Evolutionary conservation across 768 basidiomycete species (phyloP).

Genomic region (Cytidiella melzeri): DNA sequence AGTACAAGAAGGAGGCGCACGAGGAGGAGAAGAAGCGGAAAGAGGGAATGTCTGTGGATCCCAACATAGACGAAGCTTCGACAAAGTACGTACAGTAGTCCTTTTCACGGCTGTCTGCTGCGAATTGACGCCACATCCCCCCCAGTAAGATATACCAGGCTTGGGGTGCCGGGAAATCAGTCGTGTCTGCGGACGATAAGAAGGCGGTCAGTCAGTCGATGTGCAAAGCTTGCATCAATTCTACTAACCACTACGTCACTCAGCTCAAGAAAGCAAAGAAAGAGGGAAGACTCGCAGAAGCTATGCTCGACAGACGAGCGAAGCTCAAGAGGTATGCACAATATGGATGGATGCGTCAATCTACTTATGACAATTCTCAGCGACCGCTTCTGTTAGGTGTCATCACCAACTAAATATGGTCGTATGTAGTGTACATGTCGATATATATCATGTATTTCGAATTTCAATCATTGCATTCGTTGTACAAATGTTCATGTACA

Average conservation of each 20-base stretch:
- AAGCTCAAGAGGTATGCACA: constrained; percentile 71
- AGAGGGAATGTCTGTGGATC: constrained; percentile 28
- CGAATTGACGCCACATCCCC: constrained; percentile 2
- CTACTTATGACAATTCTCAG: background rate
- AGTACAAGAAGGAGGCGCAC: constrained; percentile 81
- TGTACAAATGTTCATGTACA: no score
- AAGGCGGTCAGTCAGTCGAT: constrained; percentile 47
- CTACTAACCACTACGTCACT: background rate
- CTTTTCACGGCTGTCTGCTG: constrained; percentile 1
- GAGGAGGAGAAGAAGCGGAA: constrained; percentile 48
- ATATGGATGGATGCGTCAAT: background rate
- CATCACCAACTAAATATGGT: no score
- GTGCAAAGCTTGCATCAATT: background rate
- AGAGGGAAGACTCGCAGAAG: constrained; percentile 77
- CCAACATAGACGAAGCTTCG: constrained; percentile 59
- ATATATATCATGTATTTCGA: no score
- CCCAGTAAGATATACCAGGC: constrained; percentile 67
- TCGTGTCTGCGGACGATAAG: constrained; percentile 67
- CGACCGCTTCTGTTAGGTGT: constrained; percentile 12
- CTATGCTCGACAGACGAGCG: constrained; percentile 69
- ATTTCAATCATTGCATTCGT: no score
- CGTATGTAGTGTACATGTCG: no score
- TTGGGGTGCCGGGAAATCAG: constrained; percentile 75
- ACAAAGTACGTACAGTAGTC: constrained; percentile 54
- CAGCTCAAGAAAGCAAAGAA: constrained; percentile 75